Conservation (phyloP, 176 grass and related monocot species). For the Chrysopogon serrulatus region DNA sequence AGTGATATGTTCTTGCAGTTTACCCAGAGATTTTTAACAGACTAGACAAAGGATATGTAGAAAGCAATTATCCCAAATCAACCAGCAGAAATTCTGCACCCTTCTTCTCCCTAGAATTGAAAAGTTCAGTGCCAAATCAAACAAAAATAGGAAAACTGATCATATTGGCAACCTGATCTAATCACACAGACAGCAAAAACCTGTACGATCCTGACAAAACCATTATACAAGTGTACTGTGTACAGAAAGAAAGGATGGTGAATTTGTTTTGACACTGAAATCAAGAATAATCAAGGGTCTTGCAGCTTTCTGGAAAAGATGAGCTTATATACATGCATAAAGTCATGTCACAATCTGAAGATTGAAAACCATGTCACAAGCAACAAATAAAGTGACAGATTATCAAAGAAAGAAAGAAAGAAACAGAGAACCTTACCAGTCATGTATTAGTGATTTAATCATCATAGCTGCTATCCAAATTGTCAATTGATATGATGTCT, state of each 20-base stretch:
- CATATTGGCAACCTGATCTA: background rate
- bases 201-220: background rate
- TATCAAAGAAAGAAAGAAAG: too few relatives aligned
- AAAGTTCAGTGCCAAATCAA: background rate
- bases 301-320: too few relatives aligned
- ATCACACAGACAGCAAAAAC: background rate
- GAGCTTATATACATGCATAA: background rate
- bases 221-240: background rate
- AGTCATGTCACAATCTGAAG: too few relatives aligned
- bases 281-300: too few relatives aligned
- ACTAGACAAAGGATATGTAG: background rate
- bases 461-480: too few relatives aligned
- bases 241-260: background rate
- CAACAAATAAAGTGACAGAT: too few relatives aligned
- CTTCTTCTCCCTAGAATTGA: background rate
- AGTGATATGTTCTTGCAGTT: background rate
- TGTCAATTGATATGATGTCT: too few relatives aligned
- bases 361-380: too few relatives aligned
- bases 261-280: background rate
- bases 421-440: too few relatives aligned
- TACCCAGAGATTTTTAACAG: background rate
- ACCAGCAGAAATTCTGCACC: background rate
- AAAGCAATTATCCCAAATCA: background rate
- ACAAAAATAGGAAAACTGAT: background rate
- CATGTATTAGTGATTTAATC: too few relatives aligned